Conservation (phyloP, 495 filamentous ascomycete genomes). For the Opeltia flavorubescens region DNA sequence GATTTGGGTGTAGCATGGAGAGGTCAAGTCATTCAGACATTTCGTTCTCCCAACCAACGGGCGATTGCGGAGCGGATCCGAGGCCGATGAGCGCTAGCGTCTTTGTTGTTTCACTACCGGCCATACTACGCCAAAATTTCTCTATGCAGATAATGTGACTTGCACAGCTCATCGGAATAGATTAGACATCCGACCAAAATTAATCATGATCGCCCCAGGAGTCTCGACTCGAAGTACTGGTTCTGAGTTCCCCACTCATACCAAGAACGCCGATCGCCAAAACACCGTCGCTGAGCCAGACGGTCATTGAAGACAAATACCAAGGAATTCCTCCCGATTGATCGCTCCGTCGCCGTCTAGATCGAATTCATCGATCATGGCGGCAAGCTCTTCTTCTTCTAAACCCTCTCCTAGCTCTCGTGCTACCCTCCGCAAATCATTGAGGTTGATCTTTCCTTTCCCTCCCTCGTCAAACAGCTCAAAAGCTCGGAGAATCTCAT, state of each 20-base stretch:
- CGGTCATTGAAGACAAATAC: slow-evolving; percentile 49
- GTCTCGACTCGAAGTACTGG: no score
- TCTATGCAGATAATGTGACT: no score
- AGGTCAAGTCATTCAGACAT: background rate
- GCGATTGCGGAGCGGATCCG: background rate
- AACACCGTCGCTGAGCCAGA: background rate
- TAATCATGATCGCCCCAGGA: no score
- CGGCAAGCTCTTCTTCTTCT: slow-evolving; percentile 79
- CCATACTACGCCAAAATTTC: no score
- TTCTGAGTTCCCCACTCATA: background rate
- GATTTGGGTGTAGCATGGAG: background rate
- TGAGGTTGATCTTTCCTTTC: slow-evolving; percentile 75
- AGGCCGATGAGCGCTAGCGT: no score
- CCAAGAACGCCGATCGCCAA: background rate
- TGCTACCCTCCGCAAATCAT: slow-evolving; percentile 76
- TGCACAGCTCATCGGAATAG: no score
- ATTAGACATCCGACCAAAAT: no score
- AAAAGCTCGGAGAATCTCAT: slow-evolving; percentile 87
- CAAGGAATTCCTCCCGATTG: slow-evolving; percentile 77
- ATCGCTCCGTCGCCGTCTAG: slow-evolving; percentile 83
- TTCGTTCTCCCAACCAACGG: background rate
- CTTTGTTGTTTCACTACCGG: no score
- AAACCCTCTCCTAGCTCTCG: slow-evolving; percentile 81
- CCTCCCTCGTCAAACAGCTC: slow-evolving; percentile 68
- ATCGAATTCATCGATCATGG: slow-evolving; percentile 99